Percentiles rank a stretch among this genome's conserved stretches.
Evolutionary conservation across 768 basidiomycete species (phyloP).

Genomic region (Mrakia gelida): DNA sequence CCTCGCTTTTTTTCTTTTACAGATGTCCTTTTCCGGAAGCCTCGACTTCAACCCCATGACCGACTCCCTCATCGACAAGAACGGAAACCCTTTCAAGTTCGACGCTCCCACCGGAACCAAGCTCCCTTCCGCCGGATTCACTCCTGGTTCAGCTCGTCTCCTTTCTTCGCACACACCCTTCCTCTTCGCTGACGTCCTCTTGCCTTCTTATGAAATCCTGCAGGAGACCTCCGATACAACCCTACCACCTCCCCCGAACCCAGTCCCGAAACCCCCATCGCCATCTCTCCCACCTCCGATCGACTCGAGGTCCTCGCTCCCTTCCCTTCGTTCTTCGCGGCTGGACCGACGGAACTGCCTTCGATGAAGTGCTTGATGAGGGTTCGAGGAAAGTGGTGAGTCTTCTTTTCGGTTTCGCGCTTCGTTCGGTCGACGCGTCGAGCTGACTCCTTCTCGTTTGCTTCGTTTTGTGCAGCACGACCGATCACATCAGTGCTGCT

Average conservation of each 20-base stretch:
- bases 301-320: constrained; percentile 82
- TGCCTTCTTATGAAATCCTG: background rate
- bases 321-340: constrained; percentile 68
- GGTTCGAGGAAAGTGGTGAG: constrained; percentile 83
- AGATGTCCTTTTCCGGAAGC: constrained; percentile 87
- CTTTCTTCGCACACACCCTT: background rate
- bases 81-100: constrained; percentile 79
- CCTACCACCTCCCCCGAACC: constrained; percentile 70
- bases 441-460: background rate
- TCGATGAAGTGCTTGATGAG: constrained; percentile 77
- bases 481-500: constrained; percentile 96
- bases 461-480: constrained; percentile 53
- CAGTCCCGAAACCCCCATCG: constrained; percentile 67
- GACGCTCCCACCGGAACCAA: constrained; percentile 75
- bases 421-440: background rate
- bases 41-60: constrained; percentile 89
- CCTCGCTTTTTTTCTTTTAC: background rate
- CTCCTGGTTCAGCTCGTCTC: constrained; percentile 51
- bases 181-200: no score
- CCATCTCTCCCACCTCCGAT: constrained; percentile 72
- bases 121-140: constrained; percentile 77
- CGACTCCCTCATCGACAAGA: constrained; percentile 60
- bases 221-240: constrained; percentile 61
- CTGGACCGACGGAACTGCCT: constrained; percentile 66
- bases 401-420: background rate